These are phyloP conservation scores for Colletotrichum acutatum DNA, from an alignment of 2,329 filamentous ascomycete genomes.

Conservation along the genomic window DNA sequence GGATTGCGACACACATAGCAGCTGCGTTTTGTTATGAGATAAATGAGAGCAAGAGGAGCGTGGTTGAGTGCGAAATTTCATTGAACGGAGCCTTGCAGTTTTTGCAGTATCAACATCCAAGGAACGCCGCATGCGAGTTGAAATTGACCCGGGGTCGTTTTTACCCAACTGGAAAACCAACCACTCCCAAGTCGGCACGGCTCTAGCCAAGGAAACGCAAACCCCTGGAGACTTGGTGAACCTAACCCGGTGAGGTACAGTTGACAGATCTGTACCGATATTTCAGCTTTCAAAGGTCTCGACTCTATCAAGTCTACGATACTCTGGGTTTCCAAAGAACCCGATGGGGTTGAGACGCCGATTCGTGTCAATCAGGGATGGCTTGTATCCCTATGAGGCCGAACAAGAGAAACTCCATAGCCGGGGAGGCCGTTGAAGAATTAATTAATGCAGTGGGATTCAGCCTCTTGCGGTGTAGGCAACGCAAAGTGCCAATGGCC, in stretches of 20 bases:
- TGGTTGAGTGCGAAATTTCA: background rate
- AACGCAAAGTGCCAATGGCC: background rate
- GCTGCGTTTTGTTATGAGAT: background rate
- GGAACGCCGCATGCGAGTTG: background rate
- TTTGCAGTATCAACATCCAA: background rate
- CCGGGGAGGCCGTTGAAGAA: background rate
- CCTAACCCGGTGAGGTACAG: background rate
- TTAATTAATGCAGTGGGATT: background rate
- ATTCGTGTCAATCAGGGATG: background rate
- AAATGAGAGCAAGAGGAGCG: background rate
- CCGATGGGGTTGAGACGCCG: background rate
- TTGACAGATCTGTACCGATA: background rate
- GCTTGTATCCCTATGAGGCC: background rate
- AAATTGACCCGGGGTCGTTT: background rate
- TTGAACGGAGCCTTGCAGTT: background rate
- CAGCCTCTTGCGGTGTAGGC: conserved; percentile 15
- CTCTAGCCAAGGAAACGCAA: conserved; percentile 27
- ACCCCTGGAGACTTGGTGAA: background rate
- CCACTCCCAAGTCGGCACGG: conserved; percentile 3
- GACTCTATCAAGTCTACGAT: background rate
- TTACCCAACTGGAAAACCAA: background rate
- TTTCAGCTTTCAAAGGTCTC: background rate
- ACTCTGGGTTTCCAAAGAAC: background rate
- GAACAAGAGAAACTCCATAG: background rate
- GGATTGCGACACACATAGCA: background rate